These are phyloP conservation scores for Penicillium thymicola DNA, from an alignment of 2,329 filamentous ascomycete species.

Conservation along the genomic window DNA sequence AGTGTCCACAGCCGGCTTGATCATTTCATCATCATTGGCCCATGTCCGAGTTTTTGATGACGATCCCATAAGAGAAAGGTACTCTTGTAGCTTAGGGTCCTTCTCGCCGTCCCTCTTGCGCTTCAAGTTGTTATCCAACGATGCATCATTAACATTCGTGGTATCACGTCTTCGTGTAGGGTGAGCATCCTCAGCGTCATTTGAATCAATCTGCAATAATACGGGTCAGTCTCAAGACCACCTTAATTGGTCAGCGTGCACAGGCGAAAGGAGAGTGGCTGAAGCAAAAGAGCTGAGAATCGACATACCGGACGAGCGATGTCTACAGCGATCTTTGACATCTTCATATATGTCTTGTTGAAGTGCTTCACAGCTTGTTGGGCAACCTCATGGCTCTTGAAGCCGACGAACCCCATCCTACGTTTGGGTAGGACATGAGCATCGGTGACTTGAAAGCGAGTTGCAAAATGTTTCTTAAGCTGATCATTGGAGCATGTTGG, in stretches of 20 bases:
- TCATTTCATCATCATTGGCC: slow-evolving; percentile 52
- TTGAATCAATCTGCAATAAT: slow-evolving; percentile 41
- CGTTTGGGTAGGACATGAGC: slow-evolving; percentile 85
- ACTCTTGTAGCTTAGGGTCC: slow-evolving; percentile 82
- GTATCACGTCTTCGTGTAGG: slow-evolving; percentile 24
- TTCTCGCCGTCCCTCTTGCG: slow-evolving; percentile 52
- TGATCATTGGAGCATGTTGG: slow-evolving; percentile 80
- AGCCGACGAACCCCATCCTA: slow-evolving; percentile 93
- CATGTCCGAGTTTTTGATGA: slow-evolving; percentile 63
- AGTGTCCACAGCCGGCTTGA: slow-evolving; percentile 24
- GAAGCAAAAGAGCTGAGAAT: slow-evolving; percentile 11
- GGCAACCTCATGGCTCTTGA: slow-evolving; percentile 78
- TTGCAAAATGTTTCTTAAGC: slow-evolving; percentile 83
- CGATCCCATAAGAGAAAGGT: slow-evolving; percentile 74
- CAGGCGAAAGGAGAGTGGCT: slow-evolving; percentile 22
- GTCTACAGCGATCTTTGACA: slow-evolving; percentile 91
- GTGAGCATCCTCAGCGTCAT: slow-evolving; percentile 27
- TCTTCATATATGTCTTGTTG: slow-evolving; percentile 90
- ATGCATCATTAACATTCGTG: slow-evolving; percentile 16
- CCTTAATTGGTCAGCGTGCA: slow-evolving; percentile 39
- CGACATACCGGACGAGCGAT: slow-evolving; percentile 72
- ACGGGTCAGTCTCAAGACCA: slow-evolving; percentile 41
- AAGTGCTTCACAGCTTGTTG: slow-evolving; percentile 86
- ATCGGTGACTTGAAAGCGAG: slow-evolving; percentile 77
- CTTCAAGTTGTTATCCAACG: slow-evolving; percentile 34